Evolutionary conservation across 805 yeast genomes (phyloP), one percentile per base, ranked within the genome.

Genomic region (Saturnispora zaruensis): DNA sequence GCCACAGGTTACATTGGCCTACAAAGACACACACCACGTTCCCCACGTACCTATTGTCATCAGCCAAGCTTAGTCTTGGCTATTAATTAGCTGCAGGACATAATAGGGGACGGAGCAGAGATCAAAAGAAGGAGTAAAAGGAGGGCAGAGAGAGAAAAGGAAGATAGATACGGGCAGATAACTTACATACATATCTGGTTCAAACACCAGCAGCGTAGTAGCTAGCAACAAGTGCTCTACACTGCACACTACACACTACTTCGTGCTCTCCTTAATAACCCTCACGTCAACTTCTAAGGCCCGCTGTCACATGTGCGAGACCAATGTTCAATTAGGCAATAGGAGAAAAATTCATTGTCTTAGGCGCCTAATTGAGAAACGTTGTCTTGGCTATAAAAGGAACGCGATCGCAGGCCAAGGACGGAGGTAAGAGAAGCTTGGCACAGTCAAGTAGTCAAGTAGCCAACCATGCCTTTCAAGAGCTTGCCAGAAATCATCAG

Each of bases 401-500:
- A 37, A 13, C n/a, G n/a, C n/a, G n/a, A n/a, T n/a, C n/a, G n/a
- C n/a, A n/a, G n/a, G n/a, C n/a, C n/a, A n/a, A n/a, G n/a, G n/a
- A n/a, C n/a, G n/a, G n/a, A n/a, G n/a, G n/a, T n/a, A n/a, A n/a
- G n/a, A n/a, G n/a, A n/a, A n/a, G n/a, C n/a, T n/a, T n/a, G n/a
- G n/a, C n/a, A n/a, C n/a, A n/a, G n/a, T 23, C 34, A 18, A 25
- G 6, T 6, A 4, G 9, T 14, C 14, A 24, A 11, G 9, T 24
- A 14, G n/a, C 8, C 20, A 30, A 28, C 20, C 13, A 55, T 57
- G 59, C 56, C 55, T 16, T 32, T 38, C 11, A 50, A 34, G 21
- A 40, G 48, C 6, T 36, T 56, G 25, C 53, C 57, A 4, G 26
- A 34, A 1, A 53, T 53, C 20, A 44, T 55, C 9, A 52, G 37